Conservation (phyloP, 2,329 filamentous ascomycete genomes). For the Penicillium crustosum region DNA sequence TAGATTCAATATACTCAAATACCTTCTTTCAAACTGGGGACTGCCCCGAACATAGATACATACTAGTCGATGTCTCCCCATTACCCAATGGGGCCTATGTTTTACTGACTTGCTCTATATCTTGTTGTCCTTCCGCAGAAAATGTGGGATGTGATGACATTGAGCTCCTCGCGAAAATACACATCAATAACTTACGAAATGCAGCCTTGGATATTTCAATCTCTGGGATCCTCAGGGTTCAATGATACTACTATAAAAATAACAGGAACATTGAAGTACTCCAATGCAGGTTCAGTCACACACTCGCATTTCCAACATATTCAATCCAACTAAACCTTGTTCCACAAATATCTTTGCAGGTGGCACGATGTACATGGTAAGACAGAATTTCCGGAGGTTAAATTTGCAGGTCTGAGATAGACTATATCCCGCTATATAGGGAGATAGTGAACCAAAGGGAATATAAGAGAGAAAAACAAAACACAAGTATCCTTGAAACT, state of each 20-base stretch:
- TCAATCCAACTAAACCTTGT: no score
- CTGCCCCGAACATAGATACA: not conserved
- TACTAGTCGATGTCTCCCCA: not conserved
- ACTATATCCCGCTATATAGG: not conserved
- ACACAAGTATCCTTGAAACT: not conserved
- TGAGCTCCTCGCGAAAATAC: not conserved
- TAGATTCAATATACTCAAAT: not conserved
- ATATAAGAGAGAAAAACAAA: not conserved
- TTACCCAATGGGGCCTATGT: no score
- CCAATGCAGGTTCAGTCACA: not conserved
- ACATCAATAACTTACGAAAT: not conserved
- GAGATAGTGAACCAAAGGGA: not conserved
- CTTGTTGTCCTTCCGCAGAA: not conserved
- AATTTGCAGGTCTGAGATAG: not conserved
- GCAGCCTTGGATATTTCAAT: not conserved
- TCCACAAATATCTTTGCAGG: not conserved
- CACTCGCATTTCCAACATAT: not conserved
- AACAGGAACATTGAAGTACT: not conserved
- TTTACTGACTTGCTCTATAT: not conserved
- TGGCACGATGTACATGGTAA: not conserved
- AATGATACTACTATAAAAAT: no score
- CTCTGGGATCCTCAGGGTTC: not conserved
- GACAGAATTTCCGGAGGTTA: not conserved
- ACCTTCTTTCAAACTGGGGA: not conserved
- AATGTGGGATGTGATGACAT: not conserved